phyloP scores from a whole-genome alignment of 2,329 filamentous ascomycete genomes.

The Chrysosphaeria jannelii region DNA sequence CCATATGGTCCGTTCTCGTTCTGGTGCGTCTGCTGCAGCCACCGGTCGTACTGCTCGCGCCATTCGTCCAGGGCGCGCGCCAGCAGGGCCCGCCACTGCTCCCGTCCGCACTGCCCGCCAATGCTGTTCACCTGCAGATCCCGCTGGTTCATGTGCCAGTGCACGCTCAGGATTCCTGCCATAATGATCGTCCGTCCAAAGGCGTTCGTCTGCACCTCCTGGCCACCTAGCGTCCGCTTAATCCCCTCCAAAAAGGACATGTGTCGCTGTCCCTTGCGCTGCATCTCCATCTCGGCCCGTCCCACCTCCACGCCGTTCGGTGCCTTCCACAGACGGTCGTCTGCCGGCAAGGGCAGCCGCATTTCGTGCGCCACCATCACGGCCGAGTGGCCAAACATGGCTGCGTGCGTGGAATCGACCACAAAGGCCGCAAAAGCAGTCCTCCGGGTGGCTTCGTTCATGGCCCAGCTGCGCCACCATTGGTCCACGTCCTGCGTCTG shows the following conservation, averaged over 20 bases:
- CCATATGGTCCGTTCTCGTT: constrained; percentile 2
- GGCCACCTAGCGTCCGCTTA: constrained; percentile 64
- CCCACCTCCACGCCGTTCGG: constrained; percentile 66
- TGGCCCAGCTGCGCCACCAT: constrained; percentile 92
- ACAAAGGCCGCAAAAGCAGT: constrained; percentile 85
- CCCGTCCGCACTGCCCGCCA: constrained; percentile 44
- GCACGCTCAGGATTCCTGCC: constrained; percentile 76
- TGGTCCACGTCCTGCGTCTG: constrained; percentile 40
- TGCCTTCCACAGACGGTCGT: constrained; percentile 78
- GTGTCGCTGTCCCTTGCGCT: constrained; percentile 55
- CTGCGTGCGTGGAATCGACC: constrained; percentile 83
- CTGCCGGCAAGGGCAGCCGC: constrained; percentile 67
- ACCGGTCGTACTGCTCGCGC: constrained; percentile 74
- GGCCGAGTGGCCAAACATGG: constrained; percentile 91
- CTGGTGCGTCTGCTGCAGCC: constrained; percentile 18
- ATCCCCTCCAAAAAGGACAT: constrained; percentile 73
- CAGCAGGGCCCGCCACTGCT: constrained; percentile 69
- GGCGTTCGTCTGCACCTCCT: constrained; percentile 65
- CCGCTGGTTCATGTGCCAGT: constrained; percentile 92
- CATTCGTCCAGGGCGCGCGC: constrained; percentile 78
- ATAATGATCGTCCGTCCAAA: constrained; percentile 86
- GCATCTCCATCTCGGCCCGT: constrained; percentile 50
- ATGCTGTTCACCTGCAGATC: constrained; percentile 78
- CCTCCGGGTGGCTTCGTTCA: constrained; percentile 65
- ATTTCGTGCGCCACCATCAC: constrained; percentile 96